These are phyloP conservation scores for Durusdinium trenchii DNA, from an alignment of 73 alveolate genomes.

Conservation along the genomic window DNA sequence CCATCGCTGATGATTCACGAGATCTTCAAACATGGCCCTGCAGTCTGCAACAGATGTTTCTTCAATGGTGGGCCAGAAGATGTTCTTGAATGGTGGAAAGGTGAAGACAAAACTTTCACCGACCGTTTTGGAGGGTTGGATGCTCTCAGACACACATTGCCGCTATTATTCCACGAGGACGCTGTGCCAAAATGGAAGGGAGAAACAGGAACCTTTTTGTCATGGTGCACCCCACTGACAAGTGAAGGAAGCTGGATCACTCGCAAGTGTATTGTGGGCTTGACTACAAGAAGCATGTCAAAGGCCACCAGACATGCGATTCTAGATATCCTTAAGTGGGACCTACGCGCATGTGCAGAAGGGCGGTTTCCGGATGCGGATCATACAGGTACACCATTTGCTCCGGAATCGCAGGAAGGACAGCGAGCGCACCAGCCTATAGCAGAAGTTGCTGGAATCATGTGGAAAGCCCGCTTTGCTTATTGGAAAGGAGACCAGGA, in stretches of 20 bases:
- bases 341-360: not conserved
- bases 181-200: conserved; percentile 21
- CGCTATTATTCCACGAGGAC: not conserved
- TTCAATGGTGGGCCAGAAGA: not conserved
- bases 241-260: not conserved
- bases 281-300: not conserved
- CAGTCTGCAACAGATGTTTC: not conserved
- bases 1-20: not conserved
- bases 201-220: not conserved
- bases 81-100: not conserved
- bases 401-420: not conserved
- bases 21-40: not conserved
- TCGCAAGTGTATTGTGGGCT: not conserved
- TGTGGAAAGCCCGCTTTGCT: conserved; percentile 17
- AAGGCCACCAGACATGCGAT: conserved; percentile 5
- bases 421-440: not conserved
- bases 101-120: not conserved
- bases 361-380: not conserved
- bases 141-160: not conserved
- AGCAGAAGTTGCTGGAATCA: not conserved
- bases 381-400: not conserved
- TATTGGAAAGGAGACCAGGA: conserved; percentile 61
- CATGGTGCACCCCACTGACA: not conserved
- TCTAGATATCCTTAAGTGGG: not conserved
- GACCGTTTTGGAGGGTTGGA: not conserved